Evolutionary conservation across 140 eudicot genomes (phyloP).

Genomic region (Artemisia princeps): DNA sequence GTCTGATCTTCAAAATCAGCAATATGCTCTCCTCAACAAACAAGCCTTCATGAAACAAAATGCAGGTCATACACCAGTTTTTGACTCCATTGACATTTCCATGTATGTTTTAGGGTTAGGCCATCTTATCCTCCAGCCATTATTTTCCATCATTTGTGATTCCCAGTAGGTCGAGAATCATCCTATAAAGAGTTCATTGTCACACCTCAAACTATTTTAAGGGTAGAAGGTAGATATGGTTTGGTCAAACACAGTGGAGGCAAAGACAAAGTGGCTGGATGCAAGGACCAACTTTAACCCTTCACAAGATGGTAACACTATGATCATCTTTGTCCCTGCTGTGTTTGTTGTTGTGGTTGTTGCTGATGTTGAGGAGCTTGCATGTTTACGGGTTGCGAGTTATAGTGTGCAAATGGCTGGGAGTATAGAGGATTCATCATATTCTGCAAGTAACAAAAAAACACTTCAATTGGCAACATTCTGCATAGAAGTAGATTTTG

Average conservation of each 20-base stretch:
- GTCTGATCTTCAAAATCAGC: too few species aligned
- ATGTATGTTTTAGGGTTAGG: neutral
- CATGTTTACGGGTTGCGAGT: constrained; percentile 57
- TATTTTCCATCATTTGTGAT: neutral
- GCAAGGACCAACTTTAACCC: constrained; percentile 1
- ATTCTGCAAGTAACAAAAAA: constrained; percentile 14
- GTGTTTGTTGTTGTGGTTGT: constrained; percentile 31
- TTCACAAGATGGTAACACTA: constrained; percentile 2
- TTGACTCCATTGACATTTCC: neutral
- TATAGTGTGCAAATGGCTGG: constrained; percentile 78
- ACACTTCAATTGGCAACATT: too few species aligned
- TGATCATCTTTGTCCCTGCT: constrained; percentile 48
- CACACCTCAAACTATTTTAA: constrained; percentile 1
- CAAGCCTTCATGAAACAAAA: too few species aligned
- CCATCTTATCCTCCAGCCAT: constrained; percentile 1
- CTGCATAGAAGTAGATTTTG: too few species aligned
- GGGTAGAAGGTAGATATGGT: neutral
- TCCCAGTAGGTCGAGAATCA: neutral
- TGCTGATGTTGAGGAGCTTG: constrained; percentile 53
- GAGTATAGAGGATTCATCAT: constrained; percentile 64
- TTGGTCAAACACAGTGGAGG: neutral
- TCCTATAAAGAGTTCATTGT: neutral
- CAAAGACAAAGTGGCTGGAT: neutral
- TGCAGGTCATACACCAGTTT: too few species aligned
- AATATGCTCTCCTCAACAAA: too few species aligned